Percentiles rank a stretch among this genome's conserved stretches.
Evolutionary conservation across 164 flowering plant genomes (phyloP).

Genomic region (Vitis amurensis): DNA sequence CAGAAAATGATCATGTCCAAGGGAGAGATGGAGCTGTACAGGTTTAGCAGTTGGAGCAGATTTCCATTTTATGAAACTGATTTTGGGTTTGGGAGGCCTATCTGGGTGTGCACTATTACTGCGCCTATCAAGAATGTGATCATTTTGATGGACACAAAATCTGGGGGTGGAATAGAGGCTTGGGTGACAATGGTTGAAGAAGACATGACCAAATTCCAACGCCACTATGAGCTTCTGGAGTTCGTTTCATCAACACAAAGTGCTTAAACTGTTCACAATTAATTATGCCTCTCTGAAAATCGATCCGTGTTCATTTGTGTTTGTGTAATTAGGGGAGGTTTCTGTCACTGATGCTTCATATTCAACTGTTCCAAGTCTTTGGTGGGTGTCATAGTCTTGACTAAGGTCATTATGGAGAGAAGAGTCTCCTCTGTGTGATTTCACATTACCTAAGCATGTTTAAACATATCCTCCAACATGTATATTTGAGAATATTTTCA

Average conservation of each 20-base stretch:
- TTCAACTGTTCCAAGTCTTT: too few species aligned
- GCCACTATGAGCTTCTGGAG: slow-evolving; percentile 17
- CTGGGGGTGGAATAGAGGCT: slow-evolving; percentile 36
- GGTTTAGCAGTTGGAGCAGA: slow-evolving; percentile 30
- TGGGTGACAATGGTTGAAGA: slow-evolving; percentile 29
- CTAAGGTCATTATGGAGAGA: too few species aligned
- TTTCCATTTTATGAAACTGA: slow-evolving; percentile 29
- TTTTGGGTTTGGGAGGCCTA: slow-evolving; percentile 48
- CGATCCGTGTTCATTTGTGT: too few species aligned
- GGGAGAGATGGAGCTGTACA: neutral
- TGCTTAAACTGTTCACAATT: neutral
- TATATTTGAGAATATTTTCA: too few species aligned
- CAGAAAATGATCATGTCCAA: neutral
- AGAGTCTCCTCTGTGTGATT: too few species aligned
- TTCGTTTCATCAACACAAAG: slow-evolving; percentile 20
- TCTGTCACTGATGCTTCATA: too few species aligned
- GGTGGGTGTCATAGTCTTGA: too few species aligned
- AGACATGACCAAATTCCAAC: slow-evolving; percentile 22
- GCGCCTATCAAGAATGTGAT: slow-evolving; percentile 8
- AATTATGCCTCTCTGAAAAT: too few species aligned
- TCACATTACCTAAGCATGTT: too few species aligned
- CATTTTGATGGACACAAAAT: slow-evolving; percentile 16
- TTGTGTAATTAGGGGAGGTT: too few species aligned
- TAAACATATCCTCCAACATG: too few species aligned
- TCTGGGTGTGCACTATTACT: slow-evolving; percentile 20